These are phyloP conservation scores for Teratosphaeriaceae sp. DNA, from an alignment of 2,329 filamentous ascomycete genomes.

Conservation along the genomic window DNA sequence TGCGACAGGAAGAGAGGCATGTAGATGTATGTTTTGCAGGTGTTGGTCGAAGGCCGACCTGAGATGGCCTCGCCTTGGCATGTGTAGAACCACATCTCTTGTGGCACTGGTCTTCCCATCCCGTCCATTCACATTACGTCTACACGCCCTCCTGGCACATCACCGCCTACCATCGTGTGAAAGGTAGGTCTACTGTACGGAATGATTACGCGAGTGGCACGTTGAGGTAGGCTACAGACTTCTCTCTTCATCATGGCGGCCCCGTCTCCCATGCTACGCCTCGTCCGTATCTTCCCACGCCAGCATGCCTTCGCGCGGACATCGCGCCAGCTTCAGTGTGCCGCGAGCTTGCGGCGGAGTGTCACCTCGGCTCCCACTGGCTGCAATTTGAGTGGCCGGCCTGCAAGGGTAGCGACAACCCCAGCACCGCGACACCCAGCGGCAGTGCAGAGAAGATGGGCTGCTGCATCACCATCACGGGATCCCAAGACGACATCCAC, in stretches of 20 bases:
- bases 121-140: background rate
- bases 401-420: background rate
- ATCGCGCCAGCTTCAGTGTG: slow-evolving; percentile 2
- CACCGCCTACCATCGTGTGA: too few species aligned
- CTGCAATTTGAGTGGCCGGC: background rate
- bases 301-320: slow-evolving; percentile 3
- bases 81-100: too few species aligned
- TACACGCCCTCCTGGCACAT: background rate
- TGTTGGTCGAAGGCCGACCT: too few species aligned
- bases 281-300: too few species aligned
- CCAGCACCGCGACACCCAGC: background rate
- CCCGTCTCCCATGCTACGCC: too few species aligned
- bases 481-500: background rate
- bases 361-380: background rate
- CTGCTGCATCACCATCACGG: too few species aligned
- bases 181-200: too few species aligned
- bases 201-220: too few species aligned
- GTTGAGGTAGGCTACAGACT: too few species aligned
- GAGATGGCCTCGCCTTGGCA: background rate
- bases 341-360: background rate
- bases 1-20: background rate
- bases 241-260: too few species aligned
- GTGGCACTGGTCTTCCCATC: too few species aligned
- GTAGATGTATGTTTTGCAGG: too few species aligned
- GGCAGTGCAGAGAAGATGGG: slow-evolving; percentile 1